These are phyloP conservation scores for Penicillium sp. DNA, from an alignment of 2,329 filamentous ascomycete species.

Conservation along the genomic window DNA sequence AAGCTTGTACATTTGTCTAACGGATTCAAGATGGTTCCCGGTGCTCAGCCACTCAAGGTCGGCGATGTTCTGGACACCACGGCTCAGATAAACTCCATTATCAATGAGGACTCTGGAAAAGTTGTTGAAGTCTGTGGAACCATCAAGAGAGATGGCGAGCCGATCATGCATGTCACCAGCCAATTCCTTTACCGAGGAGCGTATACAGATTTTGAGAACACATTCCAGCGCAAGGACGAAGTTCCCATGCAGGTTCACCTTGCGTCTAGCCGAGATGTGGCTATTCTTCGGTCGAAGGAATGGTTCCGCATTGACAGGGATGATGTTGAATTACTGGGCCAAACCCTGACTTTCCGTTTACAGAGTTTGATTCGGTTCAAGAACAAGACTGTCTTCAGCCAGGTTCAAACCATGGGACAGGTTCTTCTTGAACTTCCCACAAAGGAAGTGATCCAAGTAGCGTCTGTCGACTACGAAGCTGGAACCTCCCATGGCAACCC, in stretches of 20 bases:
- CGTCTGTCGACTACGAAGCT: constrained; percentile 94
- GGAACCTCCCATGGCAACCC: constrained; percentile 93
- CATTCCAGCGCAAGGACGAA: constrained; percentile 96
- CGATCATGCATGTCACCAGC: constrained; percentile 98
- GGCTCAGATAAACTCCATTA: constrained; percentile 93
- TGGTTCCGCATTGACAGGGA: constrained; percentile 91
- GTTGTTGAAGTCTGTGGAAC: constrained; percentile 99
- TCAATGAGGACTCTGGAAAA: constrained; percentile 98
- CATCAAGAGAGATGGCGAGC: constrained; percentile 78
- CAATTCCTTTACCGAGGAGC: constrained; percentile 95
- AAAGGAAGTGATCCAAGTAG: constrained; percentile 96
- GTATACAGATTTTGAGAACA: constrained; percentile 95
- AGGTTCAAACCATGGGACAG: constrained; percentile 88
- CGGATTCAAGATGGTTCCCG: constrained; percentile 96
- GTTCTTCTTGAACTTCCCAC: constrained; percentile 92
- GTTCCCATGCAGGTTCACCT: constrained; percentile 93
- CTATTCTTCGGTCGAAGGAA: constrained; percentile 92
- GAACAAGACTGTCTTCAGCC: constrained; percentile 90
- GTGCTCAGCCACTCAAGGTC: constrained; percentile 92
- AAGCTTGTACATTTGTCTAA: constrained; percentile 98
- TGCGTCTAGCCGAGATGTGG: constrained; percentile 85
- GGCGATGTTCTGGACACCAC: constrained; percentile 91
- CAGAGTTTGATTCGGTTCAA: constrained; percentile 92
- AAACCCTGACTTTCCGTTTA: constrained; percentile 95
- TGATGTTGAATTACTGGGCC: constrained; percentile 84